phyloP scores from a whole-genome alignment of 2,329 filamentous ascomycete species.

The Trichoderma sp. region DNA sequence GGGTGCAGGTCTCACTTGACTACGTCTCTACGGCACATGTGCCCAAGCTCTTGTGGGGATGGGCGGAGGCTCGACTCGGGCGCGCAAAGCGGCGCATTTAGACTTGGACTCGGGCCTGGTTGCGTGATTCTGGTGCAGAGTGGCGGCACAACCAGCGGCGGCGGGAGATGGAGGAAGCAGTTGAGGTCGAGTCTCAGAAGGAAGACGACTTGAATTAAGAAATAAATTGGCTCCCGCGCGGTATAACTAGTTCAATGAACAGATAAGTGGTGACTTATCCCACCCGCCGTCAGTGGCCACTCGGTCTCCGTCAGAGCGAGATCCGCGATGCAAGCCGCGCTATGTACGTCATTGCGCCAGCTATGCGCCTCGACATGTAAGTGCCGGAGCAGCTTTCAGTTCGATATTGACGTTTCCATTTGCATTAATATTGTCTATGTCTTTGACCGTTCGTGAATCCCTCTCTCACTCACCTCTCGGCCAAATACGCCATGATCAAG shows the following conservation, averaged over 20 bases:
- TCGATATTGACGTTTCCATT: neutral
- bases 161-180: neutral
- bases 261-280: conserved; percentile 1
- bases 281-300: conserved; percentile 10
- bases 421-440: neutral
- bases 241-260: conserved; percentile 5
- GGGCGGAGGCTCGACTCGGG: conserved; percentile 1
- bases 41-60: conserved; percentile 20
- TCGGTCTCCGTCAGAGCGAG: conserved; percentile 22
- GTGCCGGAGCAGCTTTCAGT: neutral
- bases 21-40: conserved; percentile 3
- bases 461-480: neutral
- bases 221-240: conserved; percentile 8
- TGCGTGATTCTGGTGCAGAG: conserved; percentile 22
- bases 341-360: conserved; percentile 18
- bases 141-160: conserved; percentile 9
- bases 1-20: conserved; percentile 24
- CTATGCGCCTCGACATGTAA: neutral
- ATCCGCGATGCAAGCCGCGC: conserved; percentile 14
- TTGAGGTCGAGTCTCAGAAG: neutral
- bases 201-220: neutral
- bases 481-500: neutral
- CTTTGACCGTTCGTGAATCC: neutral
- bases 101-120: conserved; percentile 15
- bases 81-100: conserved; percentile 15